Base-by-base conservation (phyloP, 257 asterid species). In the Solanum sejunctum region DNA sequence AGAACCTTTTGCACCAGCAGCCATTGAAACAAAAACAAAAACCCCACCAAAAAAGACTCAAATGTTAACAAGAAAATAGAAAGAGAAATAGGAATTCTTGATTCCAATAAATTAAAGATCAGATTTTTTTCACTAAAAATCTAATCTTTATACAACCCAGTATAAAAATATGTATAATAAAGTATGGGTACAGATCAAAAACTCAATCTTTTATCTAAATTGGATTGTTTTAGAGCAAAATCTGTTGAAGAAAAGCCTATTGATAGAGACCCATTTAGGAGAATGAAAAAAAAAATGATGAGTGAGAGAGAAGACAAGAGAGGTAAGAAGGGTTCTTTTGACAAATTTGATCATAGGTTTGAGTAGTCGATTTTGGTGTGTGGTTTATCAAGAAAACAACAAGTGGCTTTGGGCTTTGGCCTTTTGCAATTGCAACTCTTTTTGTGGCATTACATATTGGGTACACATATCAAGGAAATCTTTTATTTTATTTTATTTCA, bases 1-100 rank as follows among this genome's bases (percentile, higher is more conserved):
- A 86, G 86, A 87, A 87, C 90, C 93, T 88, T 94, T 96, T 83
- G 97, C 90, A 87, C 92, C 98, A 86, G 95, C 97, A 85, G 97
- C 99, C 99, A 95, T 94, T 88, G 88, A 89, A 90, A 89, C 90
- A 85, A 88, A 71, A 85, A 87, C 72, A 82, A 85, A 85, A 84
- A 11, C 17, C 56, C 56, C 56, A 15, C 20, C 81, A 84, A 72
- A 85, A 61, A 61, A 87, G 51, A 47, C 85, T 85, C 86, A 84
- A 88, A 54, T 21, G 32, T 70, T 43, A 43, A 60, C 61, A 23
- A 16, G 32, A 60, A 60, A 60, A 47, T 16, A n/a, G 7, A 55
- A 3, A 82, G 45, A 23, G 7, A 43, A 58, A 41, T 10, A 39
- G 28, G 15, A 67, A 70, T 10, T 70, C 16, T 70, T 41, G 28